Evolutionary conservation across 257 asterid species (phyloP).

Genomic region (Haberlea rhodopensis): DNA sequence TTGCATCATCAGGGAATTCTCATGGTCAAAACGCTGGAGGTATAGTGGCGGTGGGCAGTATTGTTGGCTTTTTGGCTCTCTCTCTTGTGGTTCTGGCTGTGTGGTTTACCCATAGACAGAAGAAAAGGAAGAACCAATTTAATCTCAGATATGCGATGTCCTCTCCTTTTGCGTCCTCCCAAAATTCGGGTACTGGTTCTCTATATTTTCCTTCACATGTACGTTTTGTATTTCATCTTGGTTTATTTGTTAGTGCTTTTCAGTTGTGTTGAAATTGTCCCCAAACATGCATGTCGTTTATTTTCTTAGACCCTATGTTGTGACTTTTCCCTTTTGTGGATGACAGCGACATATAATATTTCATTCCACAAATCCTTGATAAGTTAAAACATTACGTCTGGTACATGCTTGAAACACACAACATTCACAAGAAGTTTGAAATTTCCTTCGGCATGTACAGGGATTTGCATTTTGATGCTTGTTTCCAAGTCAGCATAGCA

Average conservation of each 20-base stretch:
- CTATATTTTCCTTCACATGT: conserved; percentile 6
- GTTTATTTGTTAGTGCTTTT: background rate
- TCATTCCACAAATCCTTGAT: background rate
- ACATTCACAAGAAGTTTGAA: conserved; percentile 4
- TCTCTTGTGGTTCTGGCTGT: conserved; percentile 56
- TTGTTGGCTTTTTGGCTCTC: conserved; percentile 64
- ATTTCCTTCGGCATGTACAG: background rate
- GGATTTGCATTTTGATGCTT: background rate
- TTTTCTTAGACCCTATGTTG: background rate
- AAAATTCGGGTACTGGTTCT: conserved; percentile 61
- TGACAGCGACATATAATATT: conserved; percentile 3
- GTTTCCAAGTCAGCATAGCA: background rate
- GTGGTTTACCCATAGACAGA: conserved; percentile 54
- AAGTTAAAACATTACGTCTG: background rate
- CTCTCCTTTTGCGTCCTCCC: conserved; percentile 81
- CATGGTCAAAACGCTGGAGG: conserved; percentile 44
- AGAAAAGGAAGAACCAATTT: conserved; percentile 49
- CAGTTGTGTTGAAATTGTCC: conserved; percentile 4
- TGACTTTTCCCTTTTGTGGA: conserved; percentile 7
- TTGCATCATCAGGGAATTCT: conserved; percentile 34
- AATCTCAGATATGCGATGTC: conserved; percentile 46
- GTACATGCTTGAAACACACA: conserved; percentile 4
- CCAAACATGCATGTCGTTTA: conserved; percentile 2
- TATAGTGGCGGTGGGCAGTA: conserved; percentile 50
- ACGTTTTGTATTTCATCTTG: conserved; percentile 17